Conservation (phyloP, 2,329 filamentous ascomycete genomes). For the Pleoardoris graminearum region DNA sequence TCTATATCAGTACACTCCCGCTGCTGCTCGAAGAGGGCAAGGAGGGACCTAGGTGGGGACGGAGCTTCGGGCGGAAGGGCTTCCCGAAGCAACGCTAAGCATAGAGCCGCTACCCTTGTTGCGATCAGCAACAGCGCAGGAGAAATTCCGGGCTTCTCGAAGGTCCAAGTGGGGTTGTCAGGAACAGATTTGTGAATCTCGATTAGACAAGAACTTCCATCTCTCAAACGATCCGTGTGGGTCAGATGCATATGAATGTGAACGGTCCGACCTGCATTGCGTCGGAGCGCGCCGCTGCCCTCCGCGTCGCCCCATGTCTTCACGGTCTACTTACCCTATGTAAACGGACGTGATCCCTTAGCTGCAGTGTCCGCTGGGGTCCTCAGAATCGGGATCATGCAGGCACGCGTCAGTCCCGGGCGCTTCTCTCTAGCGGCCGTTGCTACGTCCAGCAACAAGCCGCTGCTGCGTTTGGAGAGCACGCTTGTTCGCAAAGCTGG, state of each 20-base stretch:
- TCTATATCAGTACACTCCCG: too few relatives aligned
- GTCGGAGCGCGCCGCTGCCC: not conserved
- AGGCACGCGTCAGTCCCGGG: not conserved
- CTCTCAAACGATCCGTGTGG: not conserved
- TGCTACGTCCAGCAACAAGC: not conserved
- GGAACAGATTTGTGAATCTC: not conserved
- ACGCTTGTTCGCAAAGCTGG: not conserved
- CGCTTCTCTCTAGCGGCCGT: conserved; percentile 4
- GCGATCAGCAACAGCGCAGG: conserved; percentile 1
- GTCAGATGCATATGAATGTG: not conserved
- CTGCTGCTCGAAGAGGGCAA: conserved; percentile 1
- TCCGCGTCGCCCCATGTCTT: not conserved
- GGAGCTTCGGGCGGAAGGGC: not conserved
- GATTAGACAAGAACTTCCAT: not conserved
- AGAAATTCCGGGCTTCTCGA: not conserved
- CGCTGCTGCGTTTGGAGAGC: not conserved
- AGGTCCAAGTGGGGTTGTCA: not conserved
- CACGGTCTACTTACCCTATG: not conserved
- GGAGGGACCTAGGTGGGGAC: not conserved
- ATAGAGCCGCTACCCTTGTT: conserved; percentile 4
- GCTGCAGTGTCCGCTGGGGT: not conserved
- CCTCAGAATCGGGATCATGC: not conserved
- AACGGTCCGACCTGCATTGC: not conserved
- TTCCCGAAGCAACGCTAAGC: too few relatives aligned
- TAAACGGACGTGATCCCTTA: not conserved